phyloP scores from a whole-genome alignment of 345 rosid species.

The Rhizophora mangle region DNA sequence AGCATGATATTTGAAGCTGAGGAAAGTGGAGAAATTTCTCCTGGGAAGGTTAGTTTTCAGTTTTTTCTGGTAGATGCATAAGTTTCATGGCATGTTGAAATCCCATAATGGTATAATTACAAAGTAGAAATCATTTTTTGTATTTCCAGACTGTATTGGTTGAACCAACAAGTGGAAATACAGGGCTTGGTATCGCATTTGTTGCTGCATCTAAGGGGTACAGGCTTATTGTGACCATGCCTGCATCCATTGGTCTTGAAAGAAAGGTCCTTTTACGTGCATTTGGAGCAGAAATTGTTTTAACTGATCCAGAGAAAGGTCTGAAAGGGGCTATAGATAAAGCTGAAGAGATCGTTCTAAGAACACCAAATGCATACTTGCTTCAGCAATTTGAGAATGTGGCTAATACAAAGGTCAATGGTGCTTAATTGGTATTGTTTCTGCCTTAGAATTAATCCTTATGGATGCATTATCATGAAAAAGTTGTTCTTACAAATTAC shows the following conservation, averaged over 20 bases:
- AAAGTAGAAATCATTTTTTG: background rate
- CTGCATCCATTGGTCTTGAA: constrained; percentile 76
- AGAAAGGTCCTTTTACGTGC: constrained; percentile 85
- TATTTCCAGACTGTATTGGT: constrained; percentile 58
- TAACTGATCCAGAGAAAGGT: constrained; percentile 86
- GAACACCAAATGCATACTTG: constrained; percentile 67
- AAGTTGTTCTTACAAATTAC: constrained; percentile 24
- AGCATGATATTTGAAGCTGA: constrained; percentile 87
- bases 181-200: constrained; percentile 87
- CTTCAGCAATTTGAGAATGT: constrained; percentile 77
- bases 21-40: constrained; percentile 70
- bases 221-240: constrained; percentile 83
- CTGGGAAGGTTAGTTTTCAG: constrained; percentile 54
- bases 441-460: background rate
- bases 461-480: background rate
- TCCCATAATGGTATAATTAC: background rate
- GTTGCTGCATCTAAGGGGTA: constrained; percentile 87
- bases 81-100: constrained; percentile 1
- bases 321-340: constrained; percentile 80
- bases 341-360: constrained; percentile 72
- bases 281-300: constrained; percentile 77
- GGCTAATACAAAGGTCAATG: constrained; percentile 63
- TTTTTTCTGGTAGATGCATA: background rate
- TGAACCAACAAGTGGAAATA: constrained; percentile 88
- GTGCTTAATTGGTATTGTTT: background rate